A percentile compares a stretch with the other conserved stretches of the same genome.
phyloP scores from a whole-genome alignment of 306 rosid genomes.

The Morella rubra region DNA sequence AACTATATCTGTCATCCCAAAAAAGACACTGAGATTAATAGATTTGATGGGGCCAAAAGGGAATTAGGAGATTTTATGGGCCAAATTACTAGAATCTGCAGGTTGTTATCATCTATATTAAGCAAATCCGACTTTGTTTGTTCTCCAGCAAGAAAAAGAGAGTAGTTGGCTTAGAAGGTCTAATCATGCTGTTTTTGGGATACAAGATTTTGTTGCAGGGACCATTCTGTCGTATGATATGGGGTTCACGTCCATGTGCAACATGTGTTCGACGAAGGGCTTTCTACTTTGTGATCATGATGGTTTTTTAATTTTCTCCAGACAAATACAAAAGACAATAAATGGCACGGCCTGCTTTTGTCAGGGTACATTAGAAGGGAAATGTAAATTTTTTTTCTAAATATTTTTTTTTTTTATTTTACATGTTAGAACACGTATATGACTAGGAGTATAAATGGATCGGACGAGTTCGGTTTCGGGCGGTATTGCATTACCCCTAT shows the following conservation, averaged over 20 bases:
- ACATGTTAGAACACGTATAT: too few species aligned
- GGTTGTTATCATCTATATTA: constrained; percentile 26
- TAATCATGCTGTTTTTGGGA: constrained; percentile 42
- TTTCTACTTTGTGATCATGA: constrained; percentile 21
- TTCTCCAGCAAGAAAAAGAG: neutral
- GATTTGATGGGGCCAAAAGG: constrained; percentile 55
- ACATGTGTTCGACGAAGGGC: constrained; percentile 33
- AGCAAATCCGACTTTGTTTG: constrained; percentile 21
- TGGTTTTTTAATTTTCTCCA: constrained; percentile 18
- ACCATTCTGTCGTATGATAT: constrained; percentile 35
- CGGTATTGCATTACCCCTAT: too few species aligned
- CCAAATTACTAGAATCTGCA: constrained; percentile 37
- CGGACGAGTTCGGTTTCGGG: too few species aligned
- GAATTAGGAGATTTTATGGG: constrained; percentile 45
- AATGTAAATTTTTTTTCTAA: too few species aligned
- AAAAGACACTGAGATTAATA: constrained; percentile 15
- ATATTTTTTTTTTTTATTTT: too few species aligned
- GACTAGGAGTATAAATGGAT: too few species aligned
- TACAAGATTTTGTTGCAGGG: constrained; percentile 44
- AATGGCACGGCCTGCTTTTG: neutral
- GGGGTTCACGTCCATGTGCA: constrained; percentile 32
- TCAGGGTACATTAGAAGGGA: too few species aligned
- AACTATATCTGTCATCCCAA: constrained; percentile 15
- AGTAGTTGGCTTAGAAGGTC: constrained; percentile 20
- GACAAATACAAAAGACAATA: constrained; percentile 3